Evolutionary conservation across 78 protist genomes (phyloP).

Genomic region (Dictyostelium brefeldianum): DNA sequence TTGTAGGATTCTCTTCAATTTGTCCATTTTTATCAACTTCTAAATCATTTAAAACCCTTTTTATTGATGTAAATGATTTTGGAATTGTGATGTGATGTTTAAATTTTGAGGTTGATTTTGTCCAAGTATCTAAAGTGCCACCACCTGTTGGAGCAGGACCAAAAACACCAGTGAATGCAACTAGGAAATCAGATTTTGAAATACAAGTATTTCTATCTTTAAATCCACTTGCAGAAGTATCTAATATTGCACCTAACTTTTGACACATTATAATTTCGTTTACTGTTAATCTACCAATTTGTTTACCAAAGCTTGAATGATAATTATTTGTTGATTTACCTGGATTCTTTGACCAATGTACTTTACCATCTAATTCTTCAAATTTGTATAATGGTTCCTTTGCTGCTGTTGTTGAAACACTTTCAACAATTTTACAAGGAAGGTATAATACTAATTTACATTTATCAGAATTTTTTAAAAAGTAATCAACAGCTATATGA

Average conservation of each 20-base stretch:
- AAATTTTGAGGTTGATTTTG: neutral
- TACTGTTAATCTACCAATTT: conserved; percentile 3
- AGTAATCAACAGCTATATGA: conserved; percentile 15
- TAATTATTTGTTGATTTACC: conserved; percentile 15
- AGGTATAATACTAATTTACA: neutral
- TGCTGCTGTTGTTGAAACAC: neutral
- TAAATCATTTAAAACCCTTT: neutral
- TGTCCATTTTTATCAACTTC: no score
- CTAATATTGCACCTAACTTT: conserved; percentile 36
- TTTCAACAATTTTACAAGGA: conserved; percentile 8
- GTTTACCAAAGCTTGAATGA: conserved; percentile 6
- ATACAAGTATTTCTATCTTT: conserved; percentile 2
- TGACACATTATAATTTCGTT: neutral
- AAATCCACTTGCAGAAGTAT: neutral
- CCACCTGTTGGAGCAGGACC: neutral
- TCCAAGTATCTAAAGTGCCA: conserved; percentile 37
- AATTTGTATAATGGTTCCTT: neutral
- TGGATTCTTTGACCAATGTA: neutral
- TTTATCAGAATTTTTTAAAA: conserved; percentile 7
- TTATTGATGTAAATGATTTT: neutral
- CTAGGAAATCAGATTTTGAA: conserved; percentile 6
- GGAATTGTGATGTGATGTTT: conserved; percentile 7
- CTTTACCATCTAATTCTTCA: neutral
- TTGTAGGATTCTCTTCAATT: no score
- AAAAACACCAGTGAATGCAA: conserved; percentile 8